Base-by-base conservation (phyloP, 306 rosid genomes). In the Gleditsia sinensis region DNA sequence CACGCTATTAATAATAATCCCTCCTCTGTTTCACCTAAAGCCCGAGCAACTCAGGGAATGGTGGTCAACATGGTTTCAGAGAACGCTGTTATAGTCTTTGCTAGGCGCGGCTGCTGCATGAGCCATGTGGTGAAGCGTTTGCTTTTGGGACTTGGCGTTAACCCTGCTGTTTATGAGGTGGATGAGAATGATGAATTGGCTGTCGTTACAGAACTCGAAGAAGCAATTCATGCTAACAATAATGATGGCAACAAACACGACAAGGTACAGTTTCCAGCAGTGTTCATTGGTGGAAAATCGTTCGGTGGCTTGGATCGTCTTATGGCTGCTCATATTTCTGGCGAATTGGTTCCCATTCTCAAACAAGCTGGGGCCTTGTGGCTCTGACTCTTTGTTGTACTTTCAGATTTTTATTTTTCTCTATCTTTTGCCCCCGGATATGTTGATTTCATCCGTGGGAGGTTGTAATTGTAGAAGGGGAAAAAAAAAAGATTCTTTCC, bases 241-340 rank as follows among this genome's bases (percentile, higher is more conserved):
- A n/a, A n/a, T 5, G 6, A 6, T 7, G 84, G 24, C 1, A 78
- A 12, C 0, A 8, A 43, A 10, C 45, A 42, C 9, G 63, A 25
- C 0, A 57, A 72, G 19, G 21, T 88, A 9, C 88, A 84, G 53
- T 81, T 86, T 25, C 94, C 94, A 3, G 88, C 80, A 0, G 80
- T 89, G 9, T 89, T 86, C 46, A 85, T 89, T 0, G 94, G 88
- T 0, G 94, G 94, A 0, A 74, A 69, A 17, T 58, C 86, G 78
- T 86, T 86, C 33, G 94, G 94, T 43, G 91, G 94, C 0, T 72
- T 85, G 84, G 94, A 89, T 70, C 79, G 81, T 42, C 78, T 89
- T 10, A 85, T 89, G 85, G 90, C 91, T 9, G 67, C 95, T 55
- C 95, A 89, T 85, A 87, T 89, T 53, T 78, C 92, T 39, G 95